Evolutionary conservation across 2,329 filamentous ascomycete genomes (phyloP).

Genomic region (Bisporella sp.): DNA sequence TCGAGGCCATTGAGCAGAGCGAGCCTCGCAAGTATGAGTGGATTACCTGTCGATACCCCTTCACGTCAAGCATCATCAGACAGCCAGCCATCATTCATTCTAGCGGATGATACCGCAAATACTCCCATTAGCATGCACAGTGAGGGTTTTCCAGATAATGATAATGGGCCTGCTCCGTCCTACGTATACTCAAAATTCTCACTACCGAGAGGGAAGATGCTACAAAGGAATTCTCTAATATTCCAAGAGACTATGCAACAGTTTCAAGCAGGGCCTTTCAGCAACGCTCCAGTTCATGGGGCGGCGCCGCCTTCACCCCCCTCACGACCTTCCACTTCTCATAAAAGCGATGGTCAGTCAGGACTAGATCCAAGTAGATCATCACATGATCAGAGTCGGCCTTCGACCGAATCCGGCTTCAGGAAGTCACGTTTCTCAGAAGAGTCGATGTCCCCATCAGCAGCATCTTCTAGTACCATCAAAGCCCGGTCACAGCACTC

Average conservation of each 20-base stretch:
- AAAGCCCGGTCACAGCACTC: conserved; percentile 42
- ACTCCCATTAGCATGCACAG: conserved; percentile 69
- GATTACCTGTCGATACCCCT: conserved; percentile 45
- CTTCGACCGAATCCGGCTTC: background rate
- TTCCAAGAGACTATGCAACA: conserved; percentile 46
- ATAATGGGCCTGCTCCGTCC: conserved; percentile 52
- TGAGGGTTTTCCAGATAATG: conserved; percentile 57
- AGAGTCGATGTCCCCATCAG: conserved; percentile 9
- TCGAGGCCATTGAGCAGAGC: conserved; percentile 80
- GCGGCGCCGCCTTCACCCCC: conserved; percentile 55
- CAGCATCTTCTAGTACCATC: conserved; percentile 25
- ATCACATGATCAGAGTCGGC: conserved; percentile 38
- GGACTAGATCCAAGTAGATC: conserved; percentile 29
- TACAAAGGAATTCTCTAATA: conserved; percentile 61
- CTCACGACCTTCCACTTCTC: conserved; percentile 52
- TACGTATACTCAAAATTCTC: conserved; percentile 84
- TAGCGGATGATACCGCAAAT: conserved; percentile 57
- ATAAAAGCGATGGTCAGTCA: conserved; percentile 13
- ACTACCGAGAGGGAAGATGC: conserved; percentile 72
- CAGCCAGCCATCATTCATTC: conserved; percentile 55
- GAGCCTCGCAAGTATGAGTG: conserved; percentile 58
- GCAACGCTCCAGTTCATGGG: conserved; percentile 35
- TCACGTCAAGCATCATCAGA: conserved; percentile 58
- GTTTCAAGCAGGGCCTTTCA: conserved; percentile 42
- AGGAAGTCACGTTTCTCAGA: background rate